A percentile compares a stretch with the other conserved stretches of the same genome.
Conservation (phyloP, 768 basidiomycete species). For the Suillus bovinus region DNA sequence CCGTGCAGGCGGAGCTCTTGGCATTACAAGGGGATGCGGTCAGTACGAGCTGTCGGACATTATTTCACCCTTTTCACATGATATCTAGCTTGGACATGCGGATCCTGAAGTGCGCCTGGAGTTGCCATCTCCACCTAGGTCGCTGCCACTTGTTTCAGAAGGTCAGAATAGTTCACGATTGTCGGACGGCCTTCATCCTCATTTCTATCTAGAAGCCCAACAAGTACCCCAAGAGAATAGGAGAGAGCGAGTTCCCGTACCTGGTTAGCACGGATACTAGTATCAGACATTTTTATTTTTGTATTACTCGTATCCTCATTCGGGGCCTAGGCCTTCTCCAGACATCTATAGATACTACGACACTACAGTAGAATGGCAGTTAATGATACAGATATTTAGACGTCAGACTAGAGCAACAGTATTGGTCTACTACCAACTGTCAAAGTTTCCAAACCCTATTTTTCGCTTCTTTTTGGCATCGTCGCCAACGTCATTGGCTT, state of each 20-base stretch:
- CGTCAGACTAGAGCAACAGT: background rate
- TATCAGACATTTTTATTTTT: background rate
- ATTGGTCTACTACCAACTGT: slow-evolving; percentile 57
- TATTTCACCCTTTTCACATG: background rate
- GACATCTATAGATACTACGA: background rate
- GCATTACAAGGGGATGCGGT: slow-evolving; percentile 68
- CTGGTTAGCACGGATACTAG: slow-evolving; percentile 20
- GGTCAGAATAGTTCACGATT: slow-evolving; percentile 33
- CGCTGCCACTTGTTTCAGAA: slow-evolving; percentile 37
- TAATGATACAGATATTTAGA: slow-evolving; percentile 1
- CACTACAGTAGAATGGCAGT: background rate
- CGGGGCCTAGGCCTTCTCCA: background rate
- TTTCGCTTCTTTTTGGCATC: slow-evolving; percentile 79
- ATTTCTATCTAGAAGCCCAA: slow-evolving; percentile 13
- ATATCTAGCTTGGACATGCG: slow-evolving; percentile 33
- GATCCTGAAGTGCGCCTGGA: slow-evolving; percentile 31
- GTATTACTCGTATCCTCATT: background rate
- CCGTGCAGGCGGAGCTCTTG: slow-evolving; percentile 81
- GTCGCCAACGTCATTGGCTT: slow-evolving; percentile 28
- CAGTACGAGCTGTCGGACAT: slow-evolving; percentile 1
- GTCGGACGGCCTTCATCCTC: slow-evolving; percentile 1
- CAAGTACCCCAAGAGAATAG: background rate
- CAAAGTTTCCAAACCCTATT: slow-evolving; percentile 90
- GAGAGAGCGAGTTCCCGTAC: slow-evolving; percentile 20
- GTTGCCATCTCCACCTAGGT: slow-evolving; percentile 57